These are phyloP conservation scores for Scedosporium aurantiacum DNA, from an alignment of 2,329 filamentous ascomycete species.

Conservation along the genomic window DNA sequence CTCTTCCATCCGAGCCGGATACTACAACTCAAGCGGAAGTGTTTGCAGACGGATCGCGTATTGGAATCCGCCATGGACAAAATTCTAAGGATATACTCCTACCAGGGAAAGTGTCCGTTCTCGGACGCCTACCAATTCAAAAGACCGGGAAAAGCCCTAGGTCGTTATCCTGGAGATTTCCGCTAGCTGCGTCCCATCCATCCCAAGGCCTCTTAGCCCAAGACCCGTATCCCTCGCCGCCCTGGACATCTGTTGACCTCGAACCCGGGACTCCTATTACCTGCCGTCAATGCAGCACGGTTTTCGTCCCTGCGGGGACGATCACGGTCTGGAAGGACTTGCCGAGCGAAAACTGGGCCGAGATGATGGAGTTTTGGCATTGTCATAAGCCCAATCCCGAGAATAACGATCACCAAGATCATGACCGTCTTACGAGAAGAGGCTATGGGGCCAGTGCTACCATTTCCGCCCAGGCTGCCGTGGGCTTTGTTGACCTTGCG, in stretches of 20 bases:
- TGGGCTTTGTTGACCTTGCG: slow-evolving; percentile 71
- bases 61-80: slow-evolving; percentile 38
- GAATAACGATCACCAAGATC: slow-evolving; percentile 21
- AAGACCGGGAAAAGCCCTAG: slow-evolving; percentile 15
- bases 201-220: not conserved
- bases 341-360: slow-evolving; percentile 94
- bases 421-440: slow-evolving; percentile 45
- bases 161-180: slow-evolving; percentile 44
- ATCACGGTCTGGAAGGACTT: slow-evolving; percentile 73
- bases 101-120: slow-evolving; percentile 28
- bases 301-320: slow-evolving; percentile 24
- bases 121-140: slow-evolving; percentile 25
- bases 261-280: slow-evolving; percentile 25
- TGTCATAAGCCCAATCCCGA: slow-evolving; percentile 80
- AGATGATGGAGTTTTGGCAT: slow-evolving; percentile 99
- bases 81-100: slow-evolving; percentile 24
- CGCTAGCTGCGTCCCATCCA: slow-evolving; percentile 18
- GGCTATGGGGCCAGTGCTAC: slow-evolving; percentile 77
- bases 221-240: slow-evolving; percentile 28
- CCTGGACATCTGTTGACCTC: slow-evolving; percentile 47
- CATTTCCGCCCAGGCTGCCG: slow-evolving; percentile 52
- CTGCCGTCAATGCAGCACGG: slow-evolving; percentile 28
- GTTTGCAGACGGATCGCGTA: slow-evolving; percentile 29
- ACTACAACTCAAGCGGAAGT: slow-evolving; percentile 32
- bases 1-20: slow-evolving; percentile 32